Evolutionary conservation across 192 early-diverging fungal genomes (phyloP).

Genomic region (Mortierella antarctica): DNA sequence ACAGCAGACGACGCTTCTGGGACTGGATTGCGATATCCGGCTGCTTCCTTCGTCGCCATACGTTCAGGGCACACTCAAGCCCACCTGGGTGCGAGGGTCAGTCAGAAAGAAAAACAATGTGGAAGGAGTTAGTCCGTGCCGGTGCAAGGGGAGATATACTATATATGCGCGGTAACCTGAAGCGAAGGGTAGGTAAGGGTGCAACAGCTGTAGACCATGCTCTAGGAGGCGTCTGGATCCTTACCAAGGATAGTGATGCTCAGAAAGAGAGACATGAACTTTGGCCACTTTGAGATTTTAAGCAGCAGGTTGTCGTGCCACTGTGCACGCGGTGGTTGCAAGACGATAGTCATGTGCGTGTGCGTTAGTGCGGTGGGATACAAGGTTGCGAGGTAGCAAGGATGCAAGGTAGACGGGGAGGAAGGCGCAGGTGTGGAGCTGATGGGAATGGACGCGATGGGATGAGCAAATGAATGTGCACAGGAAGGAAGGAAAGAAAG

Average conservation of each 20-base stretch:
- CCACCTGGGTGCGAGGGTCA: neutral
- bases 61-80: neutral
- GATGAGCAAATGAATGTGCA: neutral
- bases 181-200: neutral
- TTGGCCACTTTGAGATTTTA: neutral
- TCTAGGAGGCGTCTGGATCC: neutral
- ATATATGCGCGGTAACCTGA: neutral
- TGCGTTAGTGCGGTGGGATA: no score
- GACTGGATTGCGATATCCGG: neutral
- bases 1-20: neutral
- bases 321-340: slow-evolving; percentile 2
- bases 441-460: neutral
- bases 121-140: no score
- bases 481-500: neutral
- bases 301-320: slow-evolving; percentile 3
- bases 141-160: no score
- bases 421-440: neutral
- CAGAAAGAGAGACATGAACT: slow-evolving; percentile 2
- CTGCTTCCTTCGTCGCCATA: neutral
- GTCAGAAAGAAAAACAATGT: neutral
- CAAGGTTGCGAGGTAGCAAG: no score
- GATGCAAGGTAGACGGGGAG: no score
- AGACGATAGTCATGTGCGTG: neutral
- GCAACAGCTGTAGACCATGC: neutral
- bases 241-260: neutral